Evolutionary conservation across 768 basidiomycete genomes (phyloP), one percentile per base, ranked within the genome.

Genomic region (Collybiopsis luxurians): DNA sequence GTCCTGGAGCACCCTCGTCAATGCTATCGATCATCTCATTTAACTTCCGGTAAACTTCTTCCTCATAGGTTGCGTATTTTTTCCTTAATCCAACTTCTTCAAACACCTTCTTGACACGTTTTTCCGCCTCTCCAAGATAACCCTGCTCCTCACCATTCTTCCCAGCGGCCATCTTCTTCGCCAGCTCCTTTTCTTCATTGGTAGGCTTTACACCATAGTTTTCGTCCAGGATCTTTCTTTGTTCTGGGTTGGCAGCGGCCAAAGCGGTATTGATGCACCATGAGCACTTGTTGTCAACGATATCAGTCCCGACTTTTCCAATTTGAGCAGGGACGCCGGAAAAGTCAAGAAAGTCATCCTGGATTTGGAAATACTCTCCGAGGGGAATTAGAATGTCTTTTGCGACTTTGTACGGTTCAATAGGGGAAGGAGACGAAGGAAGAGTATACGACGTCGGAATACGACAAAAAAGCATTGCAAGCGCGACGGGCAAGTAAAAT

Each of bases 301-400:
- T 99, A 70, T 98, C 97, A 15, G 96, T 98, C 21, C 96, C 97
- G 58, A 99, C 86, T 76, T 99, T 98, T 46, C 96, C 96, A 5
- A 59, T 52, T 39, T 59, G 44, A 40, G 44, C 45, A 0, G 94
- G 92, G 7, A 90, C 83, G 4, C 88, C 94, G 19, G 90, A 87
- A 69, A 85, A 97, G 72, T 99, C 97, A 64, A 98, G 84, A 73
- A 87, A 98, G 73, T 98, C 96, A 69, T 98, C 96, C 73, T 99
- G 96, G 58, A 96, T 81, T 73, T 99, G 96, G 86, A 98, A 98
- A 75, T 98, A 99, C 72, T 97, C 95, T 47, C 96, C 96, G 56
- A 98, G 81, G 3, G 92, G 92, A 54, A 98, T 74, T 40, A 98
- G 83, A 69, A 99, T 95, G 44, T 83, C 80, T 36, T 83, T 39